These are phyloP conservation scores for Morella rubra DNA, from an alignment of 306 rosid genomes.

Conservation along the genomic window DNA sequence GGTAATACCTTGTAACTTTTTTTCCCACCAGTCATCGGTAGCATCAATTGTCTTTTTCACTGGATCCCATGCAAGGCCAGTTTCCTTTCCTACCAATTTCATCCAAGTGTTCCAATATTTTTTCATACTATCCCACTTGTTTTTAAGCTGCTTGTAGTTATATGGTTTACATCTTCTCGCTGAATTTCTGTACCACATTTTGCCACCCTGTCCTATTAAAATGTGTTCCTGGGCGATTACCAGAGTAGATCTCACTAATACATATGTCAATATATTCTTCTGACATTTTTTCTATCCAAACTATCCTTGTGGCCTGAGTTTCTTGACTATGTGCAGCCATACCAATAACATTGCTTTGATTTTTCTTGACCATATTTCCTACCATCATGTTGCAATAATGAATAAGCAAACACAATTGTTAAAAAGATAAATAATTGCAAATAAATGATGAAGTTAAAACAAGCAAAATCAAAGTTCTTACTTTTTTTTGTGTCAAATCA, in stretches of 20 bases:
- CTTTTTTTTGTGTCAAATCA: no score
- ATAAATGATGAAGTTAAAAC: no score
- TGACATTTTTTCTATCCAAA: neutral
- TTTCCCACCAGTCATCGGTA: neutral
- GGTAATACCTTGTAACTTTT: neutral
- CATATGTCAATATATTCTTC: neutral
- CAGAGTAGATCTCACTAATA: neutral
- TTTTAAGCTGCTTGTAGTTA: neutral
- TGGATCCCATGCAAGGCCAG: neutral
- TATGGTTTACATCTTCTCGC: neutral
- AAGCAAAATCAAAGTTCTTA: no score
- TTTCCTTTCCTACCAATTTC: neutral
- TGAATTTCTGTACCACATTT: neutral
- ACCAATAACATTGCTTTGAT: neutral
- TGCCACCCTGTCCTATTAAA: neutral
- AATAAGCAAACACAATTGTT: no score
- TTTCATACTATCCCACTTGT: conserved; percentile 1
- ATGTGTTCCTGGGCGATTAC: neutral
- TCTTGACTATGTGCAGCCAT: neutral
- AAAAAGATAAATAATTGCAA: no score
- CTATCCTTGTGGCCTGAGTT: no score
- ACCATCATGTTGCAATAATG: no score
- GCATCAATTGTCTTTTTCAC: conserved; percentile 6
- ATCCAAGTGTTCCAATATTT: conserved; percentile 15
- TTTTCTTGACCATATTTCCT: no score